phyloP scores from a whole-genome alignment of 345 rosid genomes.

The Moringa oleifera region DNA sequence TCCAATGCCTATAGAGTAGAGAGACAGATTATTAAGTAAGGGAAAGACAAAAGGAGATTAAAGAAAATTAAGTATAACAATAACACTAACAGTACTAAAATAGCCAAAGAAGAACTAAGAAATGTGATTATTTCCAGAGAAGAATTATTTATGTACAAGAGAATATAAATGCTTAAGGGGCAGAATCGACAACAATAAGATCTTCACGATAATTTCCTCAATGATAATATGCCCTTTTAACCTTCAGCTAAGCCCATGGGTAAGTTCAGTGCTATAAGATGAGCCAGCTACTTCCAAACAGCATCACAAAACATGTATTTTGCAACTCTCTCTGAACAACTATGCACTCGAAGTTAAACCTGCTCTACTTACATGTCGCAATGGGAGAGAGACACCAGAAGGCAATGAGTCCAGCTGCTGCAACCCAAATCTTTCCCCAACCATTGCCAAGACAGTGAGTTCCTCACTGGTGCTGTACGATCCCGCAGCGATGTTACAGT shows the following conservation, averaged over 20 bases:
- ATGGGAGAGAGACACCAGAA: conserved; percentile 84
- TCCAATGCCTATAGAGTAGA: conserved; percentile 64
- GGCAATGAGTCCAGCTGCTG: conserved; percentile 83
- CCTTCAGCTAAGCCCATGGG: not conserved
- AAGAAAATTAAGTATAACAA: conserved; percentile 13
- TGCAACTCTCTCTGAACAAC: not conserved
- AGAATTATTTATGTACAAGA: not conserved
- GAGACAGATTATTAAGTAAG: conserved; percentile 17
- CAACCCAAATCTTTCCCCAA: conserved; percentile 91
- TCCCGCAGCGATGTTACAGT: conserved; percentile 73
- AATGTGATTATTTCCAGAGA: not conserved
- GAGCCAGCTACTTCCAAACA: not conserved
- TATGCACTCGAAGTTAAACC: not conserved
- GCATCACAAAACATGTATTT: not conserved
- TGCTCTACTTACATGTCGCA: conserved; percentile 82
- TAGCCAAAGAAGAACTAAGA: not conserved
- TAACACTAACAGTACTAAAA: conserved; percentile 6
- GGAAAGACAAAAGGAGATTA: not conserved
- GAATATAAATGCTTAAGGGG: not conserved
- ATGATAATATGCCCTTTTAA: not conserved
- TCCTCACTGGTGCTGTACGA: conserved; percentile 71
- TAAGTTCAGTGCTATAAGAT: not conserved
- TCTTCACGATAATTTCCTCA: not conserved
- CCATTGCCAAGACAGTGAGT: conserved; percentile 86
- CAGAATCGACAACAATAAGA: not conserved